Conservation (phyloP, 805 yeast species). For the Saccharomycopsis schoenii region DNA sequence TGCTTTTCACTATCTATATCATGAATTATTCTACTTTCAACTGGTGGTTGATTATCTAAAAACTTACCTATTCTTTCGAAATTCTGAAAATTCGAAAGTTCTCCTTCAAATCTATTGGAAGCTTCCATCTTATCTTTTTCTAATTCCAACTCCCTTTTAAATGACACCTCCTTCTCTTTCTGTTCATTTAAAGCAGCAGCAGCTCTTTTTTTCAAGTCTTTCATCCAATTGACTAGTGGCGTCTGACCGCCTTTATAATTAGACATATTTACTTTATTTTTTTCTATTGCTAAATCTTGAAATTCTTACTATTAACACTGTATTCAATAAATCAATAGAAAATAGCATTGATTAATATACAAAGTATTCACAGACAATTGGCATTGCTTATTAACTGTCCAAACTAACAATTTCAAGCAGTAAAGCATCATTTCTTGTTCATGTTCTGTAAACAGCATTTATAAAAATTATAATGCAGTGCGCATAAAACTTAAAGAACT, state of each 20-base stretch:
- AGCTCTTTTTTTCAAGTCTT: slow-evolving; percentile 27
- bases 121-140: slow-evolving; percentile 24
- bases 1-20: not conserved
- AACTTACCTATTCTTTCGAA: slow-evolving; percentile 9
- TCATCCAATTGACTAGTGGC: slow-evolving; percentile 27
- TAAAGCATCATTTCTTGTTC: too few relatives aligned
- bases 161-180: slow-evolving; percentile 28
- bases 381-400: too few relatives aligned
- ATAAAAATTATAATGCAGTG: not conserved
- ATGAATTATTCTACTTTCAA: not conserved
- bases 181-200: slow-evolving; percentile 25
- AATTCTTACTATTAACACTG: not conserved
- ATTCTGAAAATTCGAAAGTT: slow-evolving; percentile 1
- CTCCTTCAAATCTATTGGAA: slow-evolving; percentile 18
- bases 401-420: not conserved
- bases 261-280: not conserved
- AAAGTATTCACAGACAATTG: too few relatives aligned
- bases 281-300: not conserved
- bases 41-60: not conserved
- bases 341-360: too few relatives aligned
- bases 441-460: not conserved
- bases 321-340: not conserved
- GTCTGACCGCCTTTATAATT: not conserved
- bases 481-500: not conserved
- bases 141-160: slow-evolving; percentile 27